phyloP scores from a whole-genome alignment of 345 rosid genomes.

The Physaria fendleri region DNA sequence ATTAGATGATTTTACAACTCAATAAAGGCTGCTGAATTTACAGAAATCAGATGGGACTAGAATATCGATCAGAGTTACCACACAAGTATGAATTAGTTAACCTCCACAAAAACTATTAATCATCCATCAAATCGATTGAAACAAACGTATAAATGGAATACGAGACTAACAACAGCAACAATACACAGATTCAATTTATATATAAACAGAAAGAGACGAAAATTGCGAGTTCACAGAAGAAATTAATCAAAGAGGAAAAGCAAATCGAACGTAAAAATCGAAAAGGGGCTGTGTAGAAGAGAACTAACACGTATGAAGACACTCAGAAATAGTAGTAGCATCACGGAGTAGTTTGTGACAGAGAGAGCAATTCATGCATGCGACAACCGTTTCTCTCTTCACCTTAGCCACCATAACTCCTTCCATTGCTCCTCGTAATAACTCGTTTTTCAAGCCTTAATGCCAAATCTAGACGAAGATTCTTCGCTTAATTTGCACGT shows the following conservation, averaged over 20 bases:
- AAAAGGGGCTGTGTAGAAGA: constrained; percentile 1
- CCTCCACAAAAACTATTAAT: background rate
- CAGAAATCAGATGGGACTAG: constrained; percentile 6
- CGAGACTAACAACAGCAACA: background rate
- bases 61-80: background rate
- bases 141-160: background rate
- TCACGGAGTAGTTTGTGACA: constrained; percentile 69
- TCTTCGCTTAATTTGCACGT: constrained; percentile 23
- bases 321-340: constrained; percentile 90
- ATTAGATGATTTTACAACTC: background rate
- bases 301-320: constrained; percentile 90
- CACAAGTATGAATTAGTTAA: background rate
- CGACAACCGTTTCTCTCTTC: constrained; percentile 60
- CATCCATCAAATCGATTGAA: background rate
- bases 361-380: constrained; percentile 91
- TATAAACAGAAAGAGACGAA: background rate
- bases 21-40: background rate
- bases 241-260: background rate
- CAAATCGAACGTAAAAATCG: constrained; percentile 21
- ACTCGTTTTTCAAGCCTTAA: background rate
- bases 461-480: background rate
- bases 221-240: background rate
- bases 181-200: background rate
- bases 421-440: constrained; percentile 23
- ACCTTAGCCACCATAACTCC: constrained; percentile 51